Conservation (phyloP, 306 rosid species). For the Prunus kanzakura region DNA sequence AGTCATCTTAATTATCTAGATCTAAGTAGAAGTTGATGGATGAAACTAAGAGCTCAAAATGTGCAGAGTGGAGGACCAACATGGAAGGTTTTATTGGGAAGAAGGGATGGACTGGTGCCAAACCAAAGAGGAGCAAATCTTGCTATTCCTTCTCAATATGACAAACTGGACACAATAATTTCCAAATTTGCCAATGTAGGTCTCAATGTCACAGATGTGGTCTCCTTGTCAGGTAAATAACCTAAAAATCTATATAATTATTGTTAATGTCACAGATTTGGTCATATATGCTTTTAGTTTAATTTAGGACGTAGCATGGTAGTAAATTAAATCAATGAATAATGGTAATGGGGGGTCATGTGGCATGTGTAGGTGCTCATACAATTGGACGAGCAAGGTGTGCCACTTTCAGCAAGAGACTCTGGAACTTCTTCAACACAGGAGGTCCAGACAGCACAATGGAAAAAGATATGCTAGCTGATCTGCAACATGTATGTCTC, state of each 20-base stretch:
- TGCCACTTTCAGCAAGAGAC: slow-evolving; percentile 48
- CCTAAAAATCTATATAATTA: neutral
- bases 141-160: slow-evolving; percentile 35
- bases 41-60: neutral
- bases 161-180: slow-evolving; percentile 24
- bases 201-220: slow-evolving; percentile 56
- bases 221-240: slow-evolving; percentile 55
- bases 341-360: neutral
- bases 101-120: slow-evolving; percentile 57
- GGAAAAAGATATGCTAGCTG: slow-evolving; percentile 41
- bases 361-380: slow-evolving; percentile 52
- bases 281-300: no score
- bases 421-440: slow-evolving; percentile 61
- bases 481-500: slow-evolving; percentile 62
- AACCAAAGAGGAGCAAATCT: neutral
- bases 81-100: slow-evolving; percentile 59
- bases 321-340: no score
- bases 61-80: slow-evolving; percentile 71
- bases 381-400: slow-evolving; percentile 72
- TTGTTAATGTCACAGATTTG: neutral
- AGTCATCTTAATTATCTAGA: no score
- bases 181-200: slow-evolving; percentile 46
- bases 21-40: neutral
- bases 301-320: no score
- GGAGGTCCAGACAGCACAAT: slow-evolving; percentile 46